phyloP scores from a whole-genome alignment of 2,329 filamentous ascomycete species.

The Drechmeria coniospora region DNA sequence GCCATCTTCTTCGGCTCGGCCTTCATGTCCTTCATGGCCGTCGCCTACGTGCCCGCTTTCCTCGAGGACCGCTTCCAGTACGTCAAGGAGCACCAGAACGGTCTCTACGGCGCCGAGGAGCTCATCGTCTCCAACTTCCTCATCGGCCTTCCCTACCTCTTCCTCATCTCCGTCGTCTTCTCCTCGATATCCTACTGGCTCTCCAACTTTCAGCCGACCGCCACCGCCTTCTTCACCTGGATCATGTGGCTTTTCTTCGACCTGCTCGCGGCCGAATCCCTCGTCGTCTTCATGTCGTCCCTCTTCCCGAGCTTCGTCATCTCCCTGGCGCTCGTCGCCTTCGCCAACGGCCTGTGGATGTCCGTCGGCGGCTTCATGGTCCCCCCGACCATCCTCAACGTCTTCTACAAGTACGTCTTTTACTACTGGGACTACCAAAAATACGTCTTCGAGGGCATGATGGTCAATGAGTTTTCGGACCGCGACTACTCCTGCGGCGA shows the following conservation, averaged over 20 bases:
- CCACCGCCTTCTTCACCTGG: constrained; percentile 57
- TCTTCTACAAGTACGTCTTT: constrained; percentile 76
- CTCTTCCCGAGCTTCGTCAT: constrained; percentile 70
- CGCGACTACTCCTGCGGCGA: constrained; percentile 36
- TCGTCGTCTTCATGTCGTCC: constrained; percentile 61
- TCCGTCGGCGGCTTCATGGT: constrained; percentile 72
- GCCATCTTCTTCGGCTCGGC: constrained; percentile 63
- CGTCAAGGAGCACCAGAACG: constrained; percentile 58
- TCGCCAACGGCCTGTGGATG: constrained; percentile 86
- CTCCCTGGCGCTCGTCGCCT: constrained; percentile 62
- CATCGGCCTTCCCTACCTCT: constrained; percentile 67
- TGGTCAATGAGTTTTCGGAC: constrained; percentile 69
- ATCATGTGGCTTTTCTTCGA: constrained; percentile 78
- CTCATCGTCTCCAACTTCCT: constrained; percentile 70
- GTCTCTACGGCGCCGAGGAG: constrained; percentile 57
- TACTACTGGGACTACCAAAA: constrained; percentile 80
- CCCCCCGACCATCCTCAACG: constrained; percentile 54
- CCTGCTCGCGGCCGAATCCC: constrained; percentile 63
- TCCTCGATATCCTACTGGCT: constrained; percentile 68
- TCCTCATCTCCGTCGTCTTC: constrained; percentile 63
- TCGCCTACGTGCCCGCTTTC: constrained; percentile 73
- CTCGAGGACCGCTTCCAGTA: constrained; percentile 47
- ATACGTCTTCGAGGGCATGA: constrained; percentile 85
- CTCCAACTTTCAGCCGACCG: constrained; percentile 53
- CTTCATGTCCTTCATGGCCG: constrained; percentile 69